Evolutionary conservation across 2,329 filamentous ascomycete species (phyloP), one percentile per base, ranked within the genome.

Genomic region (Paraphaeosphaeria sporulosa): DNA sequence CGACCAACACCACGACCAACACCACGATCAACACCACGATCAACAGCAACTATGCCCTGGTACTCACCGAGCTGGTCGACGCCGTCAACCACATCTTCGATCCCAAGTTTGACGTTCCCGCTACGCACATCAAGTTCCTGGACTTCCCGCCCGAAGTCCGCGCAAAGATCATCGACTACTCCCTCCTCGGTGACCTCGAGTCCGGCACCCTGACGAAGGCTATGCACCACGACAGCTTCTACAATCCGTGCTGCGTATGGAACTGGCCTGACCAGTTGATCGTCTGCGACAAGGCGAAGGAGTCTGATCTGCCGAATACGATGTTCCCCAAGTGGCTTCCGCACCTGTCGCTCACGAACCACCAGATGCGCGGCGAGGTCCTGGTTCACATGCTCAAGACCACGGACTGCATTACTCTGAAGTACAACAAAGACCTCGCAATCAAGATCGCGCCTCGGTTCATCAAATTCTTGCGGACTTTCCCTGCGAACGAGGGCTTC

Each of bases 401-500:
- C 3, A 53, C 36, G 0, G n/a, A 9, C 13, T 6, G 5, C 7
- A 4, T 53, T 2, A 43, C 21, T 4, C 32, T 53, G 4, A 53
- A 43, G 34, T 43, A 21, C 23, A 2, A 42, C 15, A 4, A 17
- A 2, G 3, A 43, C 12, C 12, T n/a, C 2, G 8, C 21, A 1
- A 23, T n/a, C 23, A 42, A 53, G 25, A 43, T 43, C 25, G 50
- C 38, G 5, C 3, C 13, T 4, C 43, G 50, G 50, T 23, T 53
- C 21, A 13, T 1, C 9, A n/a, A 30, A 1, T 53, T 53, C 50
- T 36, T 53, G 2, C 2, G 1, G 21, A 30, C 21, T 8, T 43
- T 53, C 36, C 48, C 48, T 4, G 49, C 7, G 17, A 51, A 40
- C 50, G 50, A 53, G 17, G 50, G 50, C 13, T 53, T 43, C 15